Base-by-base conservation (phyloP, 2,329 filamentous ascomycete genomes). In the Pseudogymnoascus sp. region DNA sequence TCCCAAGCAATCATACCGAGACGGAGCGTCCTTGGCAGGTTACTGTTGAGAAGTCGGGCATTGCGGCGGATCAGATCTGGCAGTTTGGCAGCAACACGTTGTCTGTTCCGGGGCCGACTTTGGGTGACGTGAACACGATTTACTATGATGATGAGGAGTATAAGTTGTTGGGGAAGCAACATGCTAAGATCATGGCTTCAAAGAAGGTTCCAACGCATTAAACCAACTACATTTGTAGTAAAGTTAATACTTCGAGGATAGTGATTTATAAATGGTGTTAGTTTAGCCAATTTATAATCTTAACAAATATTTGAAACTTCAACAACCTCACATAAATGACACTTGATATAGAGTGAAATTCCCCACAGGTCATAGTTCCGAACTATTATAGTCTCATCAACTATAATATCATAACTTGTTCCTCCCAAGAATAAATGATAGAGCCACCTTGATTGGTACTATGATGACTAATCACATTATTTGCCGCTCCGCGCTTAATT, bases 41-140 rank as follows among this genome's bases (percentile, higher is more conserved):
- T 14, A 64, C 69, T 7, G 65, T 68, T 10, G 18, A 69, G 28
- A 64, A 66, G 42, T 68, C 63, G 60, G 69, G 67, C 1, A 18
- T 71, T 25, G 68, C 69, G 1, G 67, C 67, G 0, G 69, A 71
- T 64, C 66, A 68, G 62, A 70, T 69, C 36, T 71, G 69, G 70
- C 70, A 71, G 60, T 70, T 69, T 66, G 69, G 69, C 1, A 68
- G 64, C 1, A 37, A 65, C 62, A 65, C 66, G 50, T 44, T 67
- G 44, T 67, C 64, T 60, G 61, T 69, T 6, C 56, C 64, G 8
- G 65, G 64, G 3, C 8, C 16, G 2, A 64, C 1, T 16, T 53
- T 69, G 7, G 66, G 66, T 5, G 68, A 70, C 66, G 67, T 68
- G 2, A 69, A 72, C 60, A 66, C 66, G 1, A 70, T 72, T 59